Base-by-base conservation (phyloP, 352 stramenopile species). In the Globisporangium echinulatum region DNA sequence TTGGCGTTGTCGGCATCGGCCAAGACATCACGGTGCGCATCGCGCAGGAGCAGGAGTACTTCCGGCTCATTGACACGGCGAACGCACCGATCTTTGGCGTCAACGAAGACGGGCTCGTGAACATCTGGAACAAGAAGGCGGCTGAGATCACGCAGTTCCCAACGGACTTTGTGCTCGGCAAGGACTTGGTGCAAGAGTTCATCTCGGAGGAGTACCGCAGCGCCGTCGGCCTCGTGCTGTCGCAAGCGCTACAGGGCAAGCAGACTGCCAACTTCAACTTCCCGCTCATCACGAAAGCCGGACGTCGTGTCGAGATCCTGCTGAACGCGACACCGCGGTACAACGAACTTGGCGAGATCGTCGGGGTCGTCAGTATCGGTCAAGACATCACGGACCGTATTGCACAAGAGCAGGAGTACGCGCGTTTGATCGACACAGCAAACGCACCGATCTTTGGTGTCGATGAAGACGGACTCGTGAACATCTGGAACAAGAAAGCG, bases 81-180 rank as follows among this genome's bases (percentile, higher is more conserved):
- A 96, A 97, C 52, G 84, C 87, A 0, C 86, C 89, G 17, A 96
- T 96, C 50, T 96, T 97, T 52, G 90, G 88, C 40, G 84, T 96
- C 14, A 85, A 96, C 57, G 66, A 70, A 37, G 70, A 95, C 43
- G 84, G 86, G 5, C 64, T 67, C 17, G 87, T 96, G 7, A 94
- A 93, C 54, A 95, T 96, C 61, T 96, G 87, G 87, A 96, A 98
- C 66, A 83, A 96, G 50, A 97, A 97, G 62, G 87, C 88, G 8
- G 82, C 82, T 8, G 82, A 94, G 33, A 92, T 94, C 57, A 97
- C 91, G 43, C 88, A 96, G 64, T 98, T 96, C 65, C 75, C 76
- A 7, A 82, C 81, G 3, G 67, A 89, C 10, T 92, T 98, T 65
- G 92, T 97, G 6, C 79, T 98, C 68, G 91, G 83, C 0, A 70